Conservation (phyloP, 2,329 filamentous ascomycete species). For the Pestalotiopsis sp. region DNA sequence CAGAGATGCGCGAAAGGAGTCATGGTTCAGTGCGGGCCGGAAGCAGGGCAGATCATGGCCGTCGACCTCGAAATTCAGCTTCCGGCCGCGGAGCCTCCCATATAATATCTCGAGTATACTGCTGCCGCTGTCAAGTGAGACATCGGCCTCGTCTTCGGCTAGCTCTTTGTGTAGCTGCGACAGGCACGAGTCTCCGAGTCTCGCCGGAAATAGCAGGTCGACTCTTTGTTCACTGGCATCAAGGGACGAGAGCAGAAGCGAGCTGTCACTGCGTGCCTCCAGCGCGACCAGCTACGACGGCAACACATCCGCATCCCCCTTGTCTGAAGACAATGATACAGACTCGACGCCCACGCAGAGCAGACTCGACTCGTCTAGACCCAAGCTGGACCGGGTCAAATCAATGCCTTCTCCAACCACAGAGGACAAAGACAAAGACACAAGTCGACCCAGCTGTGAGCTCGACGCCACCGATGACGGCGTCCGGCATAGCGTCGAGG, state of each 20-base stretch:
- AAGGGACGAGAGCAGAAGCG: conserved; percentile 25
- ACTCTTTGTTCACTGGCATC: conserved; percentile 36
- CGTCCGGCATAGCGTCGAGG: conserved; percentile 41
- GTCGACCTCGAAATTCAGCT: conserved; percentile 39
- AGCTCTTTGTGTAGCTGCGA: conserved; percentile 51
- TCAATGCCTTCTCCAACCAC: conserved; percentile 27
- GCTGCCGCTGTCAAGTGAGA: conserved; percentile 40
- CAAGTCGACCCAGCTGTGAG: conserved; percentile 19
- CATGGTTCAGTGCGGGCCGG: conserved; percentile 28
- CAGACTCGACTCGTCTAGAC: conserved; percentile 19
- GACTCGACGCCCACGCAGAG: conserved; percentile 20
- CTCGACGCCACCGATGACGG: conserved; percentile 21
- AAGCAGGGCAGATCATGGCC: conserved; percentile 33
- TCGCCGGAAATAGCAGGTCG: conserved; percentile 32
- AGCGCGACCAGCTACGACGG: conserved; percentile 23
- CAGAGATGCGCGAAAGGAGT: conserved; percentile 23
- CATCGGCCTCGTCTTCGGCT: conserved; percentile 43
- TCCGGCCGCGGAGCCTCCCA: conserved; percentile 37
- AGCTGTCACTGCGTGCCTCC: conserved; percentile 26
- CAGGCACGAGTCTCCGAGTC: conserved; percentile 30
- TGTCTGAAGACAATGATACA: conserved; percentile 20
- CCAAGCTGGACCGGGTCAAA: conserved; percentile 30
- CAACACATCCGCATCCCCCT: conserved; percentile 29
- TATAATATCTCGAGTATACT: conserved; percentile 40
- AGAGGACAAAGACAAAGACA: conserved; percentile 26